Conservation (phyloP, 306 rosid species). For the Cucurbita maxima region DNA sequence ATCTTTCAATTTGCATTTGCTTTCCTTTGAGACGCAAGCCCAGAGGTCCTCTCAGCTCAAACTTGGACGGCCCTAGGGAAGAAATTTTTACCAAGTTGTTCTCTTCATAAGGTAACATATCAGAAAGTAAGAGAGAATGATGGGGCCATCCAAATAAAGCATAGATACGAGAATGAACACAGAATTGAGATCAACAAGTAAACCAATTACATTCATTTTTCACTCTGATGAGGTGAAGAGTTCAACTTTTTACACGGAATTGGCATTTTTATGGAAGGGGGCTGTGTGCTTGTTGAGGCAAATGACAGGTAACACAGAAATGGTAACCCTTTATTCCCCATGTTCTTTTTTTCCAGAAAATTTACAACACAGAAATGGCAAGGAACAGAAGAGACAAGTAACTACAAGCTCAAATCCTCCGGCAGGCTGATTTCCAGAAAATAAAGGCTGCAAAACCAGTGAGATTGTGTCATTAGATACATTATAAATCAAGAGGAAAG, state of each 20-base stretch:
- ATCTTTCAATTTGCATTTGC: slow-evolving; percentile 1
- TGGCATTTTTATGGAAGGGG: neutral
- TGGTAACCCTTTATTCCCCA: neutral
- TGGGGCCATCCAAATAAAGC: neutral
- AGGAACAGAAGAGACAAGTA: neutral
- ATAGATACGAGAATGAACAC: neutral
- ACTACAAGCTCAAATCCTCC: slow-evolving; percentile 72
- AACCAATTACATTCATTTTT: neutral
- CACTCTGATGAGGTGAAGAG: neutral
- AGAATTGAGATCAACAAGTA: neutral
- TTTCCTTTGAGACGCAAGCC: neutral
- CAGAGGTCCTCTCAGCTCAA: neutral
- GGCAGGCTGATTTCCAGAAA: slow-evolving; percentile 90
- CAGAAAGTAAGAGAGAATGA: neutral
- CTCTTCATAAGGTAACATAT: neutral
- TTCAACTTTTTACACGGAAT: neutral
- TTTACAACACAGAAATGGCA: slow-evolving; percentile 11
- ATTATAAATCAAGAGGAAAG: neutral
- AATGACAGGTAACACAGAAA: neutral
- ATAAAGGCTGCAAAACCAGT: slow-evolving; percentile 54
- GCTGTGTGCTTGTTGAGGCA: neutral
- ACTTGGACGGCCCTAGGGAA: neutral
- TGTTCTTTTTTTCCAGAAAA: neutral
- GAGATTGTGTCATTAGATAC: neutral
- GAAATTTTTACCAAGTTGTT: neutral